Percentiles rank a stretch among this genome's conserved stretches.
Conservation (phyloP, 2,329 filamentous ascomycete genomes). For the Penicillium polonicum region DNA sequence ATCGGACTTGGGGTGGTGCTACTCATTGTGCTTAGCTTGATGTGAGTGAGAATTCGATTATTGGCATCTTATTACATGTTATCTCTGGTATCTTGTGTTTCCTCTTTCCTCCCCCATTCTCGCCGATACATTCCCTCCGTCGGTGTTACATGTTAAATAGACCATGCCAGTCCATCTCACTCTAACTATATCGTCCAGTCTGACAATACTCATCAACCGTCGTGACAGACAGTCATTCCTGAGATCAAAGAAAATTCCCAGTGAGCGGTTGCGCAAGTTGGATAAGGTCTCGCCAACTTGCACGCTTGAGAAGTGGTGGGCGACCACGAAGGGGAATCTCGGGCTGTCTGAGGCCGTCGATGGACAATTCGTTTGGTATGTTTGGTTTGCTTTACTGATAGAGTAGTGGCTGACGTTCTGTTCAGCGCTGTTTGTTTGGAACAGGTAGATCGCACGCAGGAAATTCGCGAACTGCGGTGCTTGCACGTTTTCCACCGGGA, state of each 20-base stretch:
- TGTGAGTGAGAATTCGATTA: conserved; percentile 24
- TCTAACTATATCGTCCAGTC: conserved; percentile 18
- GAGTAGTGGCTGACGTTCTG: not conserved
- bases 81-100: not conserved
- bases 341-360: conserved; percentile 35
- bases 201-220: conserved; percentile 37
- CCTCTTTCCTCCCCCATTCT: not conserved
- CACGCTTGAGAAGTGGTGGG: conserved; percentile 41
- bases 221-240: conserved; percentile 26
- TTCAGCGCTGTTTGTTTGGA: conserved; percentile 41
- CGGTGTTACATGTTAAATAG: conserved; percentile 9
- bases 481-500: conserved; percentile 43
- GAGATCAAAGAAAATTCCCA: conserved; percentile 23
- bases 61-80: not conserved
- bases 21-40: conserved; percentile 33
- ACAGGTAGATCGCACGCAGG: conserved; percentile 34
- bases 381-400: not conserved
- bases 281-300: conserved; percentile 38
- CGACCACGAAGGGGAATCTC: conserved; percentile 33
- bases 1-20: conserved; percentile 34
- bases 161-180: not conserved
- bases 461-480: conserved; percentile 41
- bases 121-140: conserved; percentile 4
- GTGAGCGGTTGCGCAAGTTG: conserved; percentile 36
- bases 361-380: conserved; percentile 40